Evolutionary conservation across 116 monocot genomes (phyloP), one percentile per base, ranked within the genome.

Genomic region (Posidonia oceanica): DNA sequence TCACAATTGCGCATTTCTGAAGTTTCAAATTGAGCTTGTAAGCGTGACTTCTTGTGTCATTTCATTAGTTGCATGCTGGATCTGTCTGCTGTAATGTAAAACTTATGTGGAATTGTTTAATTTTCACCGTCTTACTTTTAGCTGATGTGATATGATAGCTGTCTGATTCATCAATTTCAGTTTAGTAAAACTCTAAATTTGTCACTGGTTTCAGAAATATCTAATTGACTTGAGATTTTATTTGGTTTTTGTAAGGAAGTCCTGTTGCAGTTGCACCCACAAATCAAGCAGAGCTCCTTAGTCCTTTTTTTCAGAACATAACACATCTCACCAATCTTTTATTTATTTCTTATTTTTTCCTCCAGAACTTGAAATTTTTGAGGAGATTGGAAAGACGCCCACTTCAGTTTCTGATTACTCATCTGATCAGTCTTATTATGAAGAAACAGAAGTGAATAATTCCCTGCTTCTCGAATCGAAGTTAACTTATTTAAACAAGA

Each of bases 351-450:
- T 52, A 67, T 12, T 36, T 64, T 36, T 57, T 6, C 61, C 51
- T 73, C 41, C 75, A 88, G 89, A 89, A 72, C 75, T 89, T 16
- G 68, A 85, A 63, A 79, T 67, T 15, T 69, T 86, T 48, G 72
- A 36, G 36, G 77, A 79, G 61, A 81, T 83, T 38, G 80, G 78
- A 16, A 75, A 56, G 23, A 75, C 77, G 17, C 0, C 59, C 8
- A 38, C 16, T 14, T 59, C 66, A 14, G 11, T 29, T 48, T 29
- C 51, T 14, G 66, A 71, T 54, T 38, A 69, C 57, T 71, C 42
- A 38, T 76, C 59, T 13, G 42, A 7, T 44, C 54, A 67, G 4
- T 55, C 63, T 54, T 23, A 51, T 54, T 48, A 18, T 29, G 78
- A 78, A 58, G 85, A 76, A 72, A 63, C 36, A 12, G 79, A 79